Percentiles rank a stretch among this genome's conserved stretches.
These are phyloP conservation scores for Nematodospora valgi DNA, from an alignment of 805 yeast genomes.

Conservation along the genomic window DNA sequence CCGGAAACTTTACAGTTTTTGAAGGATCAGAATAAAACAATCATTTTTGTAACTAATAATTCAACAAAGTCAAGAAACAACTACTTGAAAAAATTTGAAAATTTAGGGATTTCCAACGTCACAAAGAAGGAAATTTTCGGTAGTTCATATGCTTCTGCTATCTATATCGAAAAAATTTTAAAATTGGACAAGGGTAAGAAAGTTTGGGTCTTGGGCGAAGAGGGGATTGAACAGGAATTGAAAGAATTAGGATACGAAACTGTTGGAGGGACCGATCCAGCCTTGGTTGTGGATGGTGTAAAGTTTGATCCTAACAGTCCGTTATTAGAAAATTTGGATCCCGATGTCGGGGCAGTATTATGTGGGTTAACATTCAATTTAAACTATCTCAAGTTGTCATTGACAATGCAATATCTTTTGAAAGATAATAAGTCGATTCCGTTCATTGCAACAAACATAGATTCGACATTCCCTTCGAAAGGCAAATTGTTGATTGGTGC, in stretches of 20 bases:
- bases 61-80: slow-evolving; percentile 84
- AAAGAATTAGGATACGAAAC: slow-evolving; percentile 68
- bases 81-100: slow-evolving; percentile 71
- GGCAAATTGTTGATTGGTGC: slow-evolving; percentile 92
- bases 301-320: slow-evolving; percentile 56
- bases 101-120: slow-evolving; percentile 48
- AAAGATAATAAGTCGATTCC: slow-evolving; percentile 54
- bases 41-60: slow-evolving; percentile 92
- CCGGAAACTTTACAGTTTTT: slow-evolving; percentile 70
- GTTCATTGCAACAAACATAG: slow-evolving; percentile 91
- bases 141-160: slow-evolving; percentile 87
- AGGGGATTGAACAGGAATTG: slow-evolving; percentile 81
- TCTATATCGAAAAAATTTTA: slow-evolving; percentile 74
- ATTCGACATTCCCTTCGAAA: slow-evolving; percentile 89
- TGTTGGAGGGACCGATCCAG: slow-evolving; percentile 80
- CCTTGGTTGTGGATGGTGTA: slow-evolving; percentile 41
- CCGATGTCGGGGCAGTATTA: slow-evolving; percentile 79
- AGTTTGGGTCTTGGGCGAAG: slow-evolving; percentile 86
- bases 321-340: slow-evolving; percentile 58
- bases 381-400: slow-evolving; percentile 78
- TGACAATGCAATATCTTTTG: slow-evolving; percentile 75
- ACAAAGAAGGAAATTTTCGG: slow-evolving; percentile 76
- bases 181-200: slow-evolving; percentile 72
- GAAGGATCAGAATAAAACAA: slow-evolving; percentile 53
- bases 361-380: slow-evolving; percentile 79